Conservation (phyloP, 2,329 filamentous ascomycete species). For the Trichoderma harzianum region DNA sequence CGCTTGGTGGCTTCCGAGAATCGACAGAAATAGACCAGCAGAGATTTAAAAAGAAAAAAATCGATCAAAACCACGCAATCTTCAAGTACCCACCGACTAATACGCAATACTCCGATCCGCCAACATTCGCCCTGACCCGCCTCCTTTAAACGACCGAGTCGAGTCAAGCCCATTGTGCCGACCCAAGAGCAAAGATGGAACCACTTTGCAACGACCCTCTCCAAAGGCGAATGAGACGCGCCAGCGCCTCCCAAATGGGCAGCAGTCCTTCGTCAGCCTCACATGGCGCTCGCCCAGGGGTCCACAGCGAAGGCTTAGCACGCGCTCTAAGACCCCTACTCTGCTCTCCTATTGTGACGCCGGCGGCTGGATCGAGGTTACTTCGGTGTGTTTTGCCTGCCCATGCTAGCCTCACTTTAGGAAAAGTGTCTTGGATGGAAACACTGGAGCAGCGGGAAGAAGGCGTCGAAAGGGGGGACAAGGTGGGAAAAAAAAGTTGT, state of each 20-base stretch:
- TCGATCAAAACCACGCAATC: neutral
- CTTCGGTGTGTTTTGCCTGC: neutral
- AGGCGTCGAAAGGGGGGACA: neutral
- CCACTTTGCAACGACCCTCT: neutral
- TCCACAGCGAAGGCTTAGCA: neutral
- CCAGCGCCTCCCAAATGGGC: constrained; percentile 14
- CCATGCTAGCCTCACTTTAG: constrained; percentile 14
- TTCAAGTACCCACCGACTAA: neutral
- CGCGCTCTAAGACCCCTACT: neutral
- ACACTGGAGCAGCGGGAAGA: constrained; percentile 1
- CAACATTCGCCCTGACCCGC: neutral
- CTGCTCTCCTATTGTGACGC: neutral
- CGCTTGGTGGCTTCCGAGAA: neutral
- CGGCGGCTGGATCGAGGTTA: constrained; percentile 1
- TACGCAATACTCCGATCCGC: neutral
- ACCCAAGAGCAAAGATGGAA: neutral
- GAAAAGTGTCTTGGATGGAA: constrained; percentile 8
- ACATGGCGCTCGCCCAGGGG: neutral
- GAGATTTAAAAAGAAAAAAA: neutral
- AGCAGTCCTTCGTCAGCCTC: constrained; percentile 9
- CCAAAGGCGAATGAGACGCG: constrained; percentile 8
- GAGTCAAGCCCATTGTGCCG: neutral
- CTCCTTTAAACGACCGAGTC: neutral
- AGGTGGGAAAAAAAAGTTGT: neutral
- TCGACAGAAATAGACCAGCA: neutral